Percentiles rank a stretch among this genome's conserved stretches.
Evolutionary conservation across 208 protist species (phyloP).

Genomic region (Acanthamoeba lenticulata): DNA sequence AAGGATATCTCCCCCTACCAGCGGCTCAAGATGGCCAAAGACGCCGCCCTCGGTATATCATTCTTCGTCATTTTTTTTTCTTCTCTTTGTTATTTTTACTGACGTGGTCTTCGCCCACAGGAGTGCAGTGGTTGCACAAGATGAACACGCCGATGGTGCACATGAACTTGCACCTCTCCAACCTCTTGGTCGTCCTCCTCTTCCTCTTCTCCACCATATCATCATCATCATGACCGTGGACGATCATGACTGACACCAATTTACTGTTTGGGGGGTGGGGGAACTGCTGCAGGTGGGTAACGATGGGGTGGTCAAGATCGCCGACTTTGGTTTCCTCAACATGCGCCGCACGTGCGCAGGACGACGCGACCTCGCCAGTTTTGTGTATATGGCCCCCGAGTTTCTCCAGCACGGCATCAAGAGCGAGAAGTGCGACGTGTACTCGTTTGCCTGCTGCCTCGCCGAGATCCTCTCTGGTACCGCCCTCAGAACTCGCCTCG

Average conservation of each 20-base stretch:
- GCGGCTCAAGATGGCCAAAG: slow-evolving; percentile 58
- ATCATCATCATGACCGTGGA: not conserved
- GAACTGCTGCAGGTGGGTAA: not conserved
- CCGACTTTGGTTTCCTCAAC: slow-evolving; percentile 38
- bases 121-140: slow-evolving; percentile 40
- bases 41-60: slow-evolving; percentile 26
- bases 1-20: slow-evolving; percentile 33
- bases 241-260: not conserved
- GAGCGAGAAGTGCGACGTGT: slow-evolving; percentile 44
- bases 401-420: not conserved
- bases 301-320: slow-evolving; percentile 28
- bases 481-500: not conserved
- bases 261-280: not conserved
- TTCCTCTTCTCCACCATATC: no score
- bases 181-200: slow-evolving; percentile 55
- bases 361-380: not conserved
- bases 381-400: slow-evolving; percentile 36
- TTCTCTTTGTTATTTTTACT: not conserved
- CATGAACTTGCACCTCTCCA: slow-evolving; percentile 32
- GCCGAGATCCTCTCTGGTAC: not conserved
- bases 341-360: not conserved
- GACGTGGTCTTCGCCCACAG: not conserved
- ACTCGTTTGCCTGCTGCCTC: slow-evolving; percentile 35
- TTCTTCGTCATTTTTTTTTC: not conserved
- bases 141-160: slow-evolving; percentile 26